Evolutionary conservation across 805 yeast genomes (phyloP), one percentile per base, ranked within the genome.

Genomic region (Cyberlindnera samutprakarnensis): DNA sequence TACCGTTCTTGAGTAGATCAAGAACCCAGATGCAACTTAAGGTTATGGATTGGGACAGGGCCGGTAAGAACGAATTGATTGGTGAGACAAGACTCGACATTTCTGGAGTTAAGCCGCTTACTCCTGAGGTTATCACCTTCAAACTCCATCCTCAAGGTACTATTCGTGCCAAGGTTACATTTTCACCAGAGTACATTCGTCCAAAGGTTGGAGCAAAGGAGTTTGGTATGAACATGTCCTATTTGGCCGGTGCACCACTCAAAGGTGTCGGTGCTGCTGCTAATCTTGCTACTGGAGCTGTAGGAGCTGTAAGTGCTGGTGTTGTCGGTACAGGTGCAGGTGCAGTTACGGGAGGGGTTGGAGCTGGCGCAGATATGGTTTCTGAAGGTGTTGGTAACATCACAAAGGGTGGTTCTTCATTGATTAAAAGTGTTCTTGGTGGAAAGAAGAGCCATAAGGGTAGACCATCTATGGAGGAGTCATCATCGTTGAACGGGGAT

Each of bases 41-140:
- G 27, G 73, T 78, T 13, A 71, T 59, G 47, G 92, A 83, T 54
- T 83, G 90, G 90, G 92, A 83, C 56, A 66, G 79, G 51, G 70
- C 87, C 16, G 88, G 84, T 41, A 71, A 67, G 31, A 74, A 78
- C 54, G 82, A 75, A 41, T 51, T 66, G 16, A 54, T 83, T 31
- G 88, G 88, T 26, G 45, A 56, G 21, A 70, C 67, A 7, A 42
- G 39, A 2, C 40, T 82, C 22, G 78, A 78, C 43, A 53, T 78
- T 13, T 55, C 71, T 1, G 38, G 62, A 3, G 43, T 82, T 25
- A 61, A 61, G n/a, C 70, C 77, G 2, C 57, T 57, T 17, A 52
- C 64, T 25, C 46, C 65, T 11, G 62, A 70, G 23, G 61, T 64
- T 10, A 63, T 78, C 44, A 61, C 63, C 15, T 68, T 68, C 26